phyloP scores from a whole-genome alignment of 164 flowering plant species.

The Santalum album region DNA sequence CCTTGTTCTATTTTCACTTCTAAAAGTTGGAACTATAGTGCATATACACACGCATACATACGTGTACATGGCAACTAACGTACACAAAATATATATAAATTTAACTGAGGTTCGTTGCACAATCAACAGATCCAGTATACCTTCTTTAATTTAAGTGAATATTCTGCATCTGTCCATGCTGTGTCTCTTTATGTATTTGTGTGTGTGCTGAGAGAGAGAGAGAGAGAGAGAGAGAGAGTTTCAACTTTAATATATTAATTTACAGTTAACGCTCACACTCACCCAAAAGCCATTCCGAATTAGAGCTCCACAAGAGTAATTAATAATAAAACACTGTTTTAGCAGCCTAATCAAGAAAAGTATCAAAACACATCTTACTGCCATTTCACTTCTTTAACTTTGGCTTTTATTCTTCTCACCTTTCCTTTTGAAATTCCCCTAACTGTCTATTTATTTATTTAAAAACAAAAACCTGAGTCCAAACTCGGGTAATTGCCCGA shows the following conservation, averaged over 20 bases:
- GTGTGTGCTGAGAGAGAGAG: no score
- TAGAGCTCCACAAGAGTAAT: not conserved
- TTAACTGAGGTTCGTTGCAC: no score
- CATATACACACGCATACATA: no score
- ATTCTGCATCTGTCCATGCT: not conserved
- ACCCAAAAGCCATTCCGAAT: not conserved
- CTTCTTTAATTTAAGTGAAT: not conserved
- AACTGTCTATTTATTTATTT: no score
- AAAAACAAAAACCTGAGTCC: no score
- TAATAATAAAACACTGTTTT: no score
- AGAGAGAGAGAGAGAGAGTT: no score
- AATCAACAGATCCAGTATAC: not conserved
- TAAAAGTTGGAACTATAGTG: no score
- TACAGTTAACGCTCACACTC: not conserved
- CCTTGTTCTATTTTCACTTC: not conserved
- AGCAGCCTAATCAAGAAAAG: not conserved
- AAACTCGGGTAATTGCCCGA: no score
- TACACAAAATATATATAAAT: not conserved
- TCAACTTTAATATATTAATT: not conserved
- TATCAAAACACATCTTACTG: no score
- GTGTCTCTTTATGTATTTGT: not conserved
- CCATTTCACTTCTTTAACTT: not conserved
- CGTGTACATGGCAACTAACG: not conserved
- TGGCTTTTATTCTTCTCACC: not conserved
- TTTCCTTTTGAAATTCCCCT: no score